Evolutionary conservation across 257 asterid species (phyloP), one percentile per base, ranked within the genome.

Genomic region (Penstemon newberryi): DNA sequence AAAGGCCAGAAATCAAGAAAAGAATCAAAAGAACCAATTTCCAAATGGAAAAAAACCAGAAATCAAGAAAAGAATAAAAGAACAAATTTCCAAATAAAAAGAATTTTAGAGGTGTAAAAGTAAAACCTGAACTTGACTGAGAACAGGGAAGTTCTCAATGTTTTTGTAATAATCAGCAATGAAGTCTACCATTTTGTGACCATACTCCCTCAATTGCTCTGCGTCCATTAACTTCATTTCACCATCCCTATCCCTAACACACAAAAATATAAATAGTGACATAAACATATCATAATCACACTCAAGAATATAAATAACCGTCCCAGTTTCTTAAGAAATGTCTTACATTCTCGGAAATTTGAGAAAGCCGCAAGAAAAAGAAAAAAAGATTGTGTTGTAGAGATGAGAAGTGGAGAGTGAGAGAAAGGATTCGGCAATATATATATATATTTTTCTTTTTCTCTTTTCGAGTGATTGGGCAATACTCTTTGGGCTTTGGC

Each of bases 101-200:
- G 51, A 46, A n/a, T 18, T 18, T 25, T 0, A 18, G 40, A 38
- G 36, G 11, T 5, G 38, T 8, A 51, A 58, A 50, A 25, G 33
- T 25, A 25, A 25, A 75, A 93, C 99, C 97, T 90, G 85, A 47
- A 93, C 99, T 90, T 93, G 99, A 77, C 99, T 93, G 64, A 87
- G 91, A 80, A 93, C 97, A 13, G 97, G 96, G 78, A 77, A 85
- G 58, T 50, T 79, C 60, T 93, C 97, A 42, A 93, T 85, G 75
- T 85, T 79, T 69, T 88, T 85, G 84, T 93, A 93, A 61, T 93
- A 93, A 78, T 93, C 99, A 70, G 99, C 96, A 58, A 93, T 84
- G 82, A 93, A 93, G 75, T 93, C 99, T 25, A 90, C 97, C 99
- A 93, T 90, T 73, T 83, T 72, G 83, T 93, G 99, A 44, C 82